A percentile compares a stretch with the other conserved stretches of the same genome.
phyloP scores from a whole-genome alignment of 148 eudicot species.

The Pharnaceum exiguum region DNA sequence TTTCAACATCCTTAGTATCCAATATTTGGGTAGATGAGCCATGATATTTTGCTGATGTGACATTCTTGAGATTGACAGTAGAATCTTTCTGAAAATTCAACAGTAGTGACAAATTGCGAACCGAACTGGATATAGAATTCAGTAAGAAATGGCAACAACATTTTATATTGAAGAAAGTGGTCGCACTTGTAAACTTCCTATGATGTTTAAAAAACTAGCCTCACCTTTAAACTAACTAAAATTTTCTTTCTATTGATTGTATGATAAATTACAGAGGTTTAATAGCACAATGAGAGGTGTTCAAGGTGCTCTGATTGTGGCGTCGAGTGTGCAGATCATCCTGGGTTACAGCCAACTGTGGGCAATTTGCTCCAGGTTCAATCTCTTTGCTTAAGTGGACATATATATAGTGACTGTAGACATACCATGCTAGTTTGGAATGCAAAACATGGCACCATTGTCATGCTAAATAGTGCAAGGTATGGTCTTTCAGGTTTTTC shows the following conservation, averaged over 20 bases:
- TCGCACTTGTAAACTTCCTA: too few species aligned
- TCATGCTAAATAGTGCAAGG: background rate
- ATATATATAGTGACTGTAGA: slow-evolving; percentile 1
- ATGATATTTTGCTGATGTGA: background rate
- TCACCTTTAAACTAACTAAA: too few species aligned
- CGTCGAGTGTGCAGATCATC: slow-evolving; percentile 94
- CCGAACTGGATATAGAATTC: too few species aligned
- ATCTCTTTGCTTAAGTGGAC: background rate
- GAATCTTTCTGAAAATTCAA: too few species aligned
- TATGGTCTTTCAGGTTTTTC: slow-evolving; percentile 62
- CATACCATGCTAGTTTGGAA: background rate
- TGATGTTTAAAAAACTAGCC: too few species aligned
- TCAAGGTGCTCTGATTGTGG: slow-evolving; percentile 94
- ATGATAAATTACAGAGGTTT: slow-evolving; percentile 50
- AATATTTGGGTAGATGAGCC: slow-evolving; percentile 1
- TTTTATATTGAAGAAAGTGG: too few species aligned
- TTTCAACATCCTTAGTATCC: slow-evolving; percentile 17
- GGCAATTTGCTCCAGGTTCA: slow-evolving; percentile 95
- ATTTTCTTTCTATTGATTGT: background rate
- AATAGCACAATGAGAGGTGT: slow-evolving; percentile 79
- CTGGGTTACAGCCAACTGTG: slow-evolving; percentile 95
- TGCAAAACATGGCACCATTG: background rate
- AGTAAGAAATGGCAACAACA: too few species aligned
- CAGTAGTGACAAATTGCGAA: too few species aligned
- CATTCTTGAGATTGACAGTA: too few species aligned